A percentile compares a stretch with the other conserved stretches of the same genome.
Evolutionary conservation across 2,329 filamentous ascomycete species (phyloP).

Genomic region (Ramularia endophylla): DNA sequence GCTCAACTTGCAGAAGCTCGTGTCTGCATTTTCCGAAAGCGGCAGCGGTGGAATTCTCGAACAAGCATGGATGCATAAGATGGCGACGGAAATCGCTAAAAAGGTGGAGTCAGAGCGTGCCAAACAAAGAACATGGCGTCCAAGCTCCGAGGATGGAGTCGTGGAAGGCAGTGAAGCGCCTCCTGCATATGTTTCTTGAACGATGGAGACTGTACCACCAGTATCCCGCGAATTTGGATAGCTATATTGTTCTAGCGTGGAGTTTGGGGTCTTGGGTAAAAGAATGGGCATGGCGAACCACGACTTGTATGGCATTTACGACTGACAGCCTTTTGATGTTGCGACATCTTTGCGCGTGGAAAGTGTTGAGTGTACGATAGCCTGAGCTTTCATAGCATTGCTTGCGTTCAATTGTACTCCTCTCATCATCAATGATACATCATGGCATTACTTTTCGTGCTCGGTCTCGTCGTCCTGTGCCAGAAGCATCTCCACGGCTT

Average conservation of each 20-base stretch:
- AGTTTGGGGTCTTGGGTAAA: constrained; percentile 1
- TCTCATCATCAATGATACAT: too few relatives aligned
- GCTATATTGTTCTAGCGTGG: too few relatives aligned
- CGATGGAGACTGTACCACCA: too few relatives aligned
- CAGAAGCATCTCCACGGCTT: constrained; percentile 51
- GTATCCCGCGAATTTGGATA: too few relatives aligned
- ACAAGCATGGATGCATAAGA: constrained; percentile 85
- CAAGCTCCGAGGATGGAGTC: constrained; percentile 11
- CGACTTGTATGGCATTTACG: constrained; percentile 3
- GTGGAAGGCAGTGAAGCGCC: constrained; percentile 25
- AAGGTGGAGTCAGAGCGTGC: constrained; percentile 83
- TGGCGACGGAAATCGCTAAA: constrained; percentile 84
- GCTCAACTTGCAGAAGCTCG: constrained; percentile 19
- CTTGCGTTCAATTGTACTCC: too few relatives aligned
- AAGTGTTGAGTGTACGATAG: too few relatives aligned
- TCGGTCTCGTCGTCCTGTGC: constrained; percentile 16
- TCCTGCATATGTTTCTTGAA: constrained; percentile 32
- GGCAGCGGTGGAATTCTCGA: constrained; percentile 55
- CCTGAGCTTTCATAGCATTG: too few relatives aligned
- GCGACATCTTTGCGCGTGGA: too few relatives aligned
- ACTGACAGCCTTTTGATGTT: too few relatives aligned
- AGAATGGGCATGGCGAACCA: too few relatives aligned
- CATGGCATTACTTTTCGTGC: constrained; percentile 1
- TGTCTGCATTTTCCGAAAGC: constrained; percentile 16
- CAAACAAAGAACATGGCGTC: constrained; percentile 21